These are phyloP conservation scores for Pseudevernia furfuracea DNA, from an alignment of 495 filamentous ascomycete species.

Conservation along the genomic window DNA sequence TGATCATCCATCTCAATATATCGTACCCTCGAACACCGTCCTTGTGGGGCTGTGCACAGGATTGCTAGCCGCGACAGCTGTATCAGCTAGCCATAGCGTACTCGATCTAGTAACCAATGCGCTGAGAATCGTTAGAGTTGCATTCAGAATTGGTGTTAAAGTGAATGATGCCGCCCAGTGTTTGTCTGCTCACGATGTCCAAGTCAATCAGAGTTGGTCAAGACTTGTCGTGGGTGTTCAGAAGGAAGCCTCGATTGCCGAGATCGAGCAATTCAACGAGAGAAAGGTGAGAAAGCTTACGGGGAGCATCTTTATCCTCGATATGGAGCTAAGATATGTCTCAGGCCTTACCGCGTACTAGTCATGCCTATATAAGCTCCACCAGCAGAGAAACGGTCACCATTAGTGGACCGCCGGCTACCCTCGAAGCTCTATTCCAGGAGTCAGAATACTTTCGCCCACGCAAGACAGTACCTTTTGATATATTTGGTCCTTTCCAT, in stretches of 20 bases:
- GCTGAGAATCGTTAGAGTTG: neutral
- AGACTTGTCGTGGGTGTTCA: conserved; percentile 6
- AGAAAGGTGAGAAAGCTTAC: conserved; percentile 7
- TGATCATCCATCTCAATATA: conserved; percentile 2
- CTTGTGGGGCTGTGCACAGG: conserved; percentile 4
- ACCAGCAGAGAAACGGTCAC: neutral
- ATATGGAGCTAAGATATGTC: neutral
- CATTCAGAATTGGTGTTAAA: conserved; percentile 1
- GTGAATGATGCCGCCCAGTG: conserved; percentile 4
- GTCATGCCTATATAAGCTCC: conserved; percentile 7
- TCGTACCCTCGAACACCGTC: neutral
- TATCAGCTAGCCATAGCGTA: neutral
- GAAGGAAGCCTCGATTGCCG: conserved; percentile 1
- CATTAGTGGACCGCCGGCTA: conserved; percentile 7
- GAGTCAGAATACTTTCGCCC: conserved; percentile 3
- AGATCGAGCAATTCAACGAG: conserved; percentile 3
- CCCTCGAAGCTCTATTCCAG: neutral
- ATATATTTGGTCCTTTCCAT: conserved; percentile 8
- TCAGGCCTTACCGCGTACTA: conserved; percentile 4
- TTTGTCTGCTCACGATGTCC: neutral
- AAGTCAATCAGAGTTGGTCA: conserved; percentile 8
- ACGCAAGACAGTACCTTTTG: conserved; percentile 5
- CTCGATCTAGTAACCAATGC: neutral
- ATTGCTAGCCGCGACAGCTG: conserved; percentile 3
- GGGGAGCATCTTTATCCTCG: neutral